These are phyloP conservation scores for Globisporangium acanthophoron DNA, from an alignment of 352 stramenopile genomes.

Conservation along the genomic window DNA sequence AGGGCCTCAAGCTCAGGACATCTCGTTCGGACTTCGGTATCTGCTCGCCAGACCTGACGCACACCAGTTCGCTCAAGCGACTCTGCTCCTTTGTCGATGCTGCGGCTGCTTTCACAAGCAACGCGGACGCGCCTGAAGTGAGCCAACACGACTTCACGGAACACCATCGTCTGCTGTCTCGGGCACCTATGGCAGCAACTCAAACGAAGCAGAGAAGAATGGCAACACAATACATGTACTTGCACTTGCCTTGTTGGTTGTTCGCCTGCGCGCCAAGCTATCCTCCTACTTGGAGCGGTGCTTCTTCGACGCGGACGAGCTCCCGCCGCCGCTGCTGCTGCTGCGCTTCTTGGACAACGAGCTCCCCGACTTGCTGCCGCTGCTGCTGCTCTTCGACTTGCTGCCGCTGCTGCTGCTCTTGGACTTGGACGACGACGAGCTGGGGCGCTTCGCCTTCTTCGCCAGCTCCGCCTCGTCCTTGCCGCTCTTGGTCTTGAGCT, in stretches of 20 bases:
- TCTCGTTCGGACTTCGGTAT: too few species aligned
- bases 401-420: constrained; percentile 51
- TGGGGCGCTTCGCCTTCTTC: constrained; percentile 71
- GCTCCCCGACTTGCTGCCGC: constrained; percentile 17
- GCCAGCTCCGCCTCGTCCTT: constrained; percentile 77
- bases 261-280: neutral
- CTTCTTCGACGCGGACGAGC: constrained; percentile 56
- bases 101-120: too few species aligned
- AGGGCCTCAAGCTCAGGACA: too few species aligned
- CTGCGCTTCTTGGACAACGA: constrained; percentile 57
- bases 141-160: too few species aligned
- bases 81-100: too few species aligned
- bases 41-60: too few species aligned
- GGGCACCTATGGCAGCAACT: neutral
- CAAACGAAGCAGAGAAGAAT: too few species aligned
- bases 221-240: neutral
- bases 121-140: too few species aligned
- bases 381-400: constrained; percentile 54
- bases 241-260: neutral
- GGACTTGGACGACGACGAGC: constrained; percentile 53
- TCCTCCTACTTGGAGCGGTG: constrained; percentile 54
- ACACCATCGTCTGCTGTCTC: neutral
- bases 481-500: constrained; percentile 63
- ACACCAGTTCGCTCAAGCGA: too few species aligned
- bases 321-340: constrained; percentile 37